These are phyloP conservation scores for Neurospora sp. DNA, from an alignment of 495 filamentous ascomycete species.

Conservation along the genomic window DNA sequence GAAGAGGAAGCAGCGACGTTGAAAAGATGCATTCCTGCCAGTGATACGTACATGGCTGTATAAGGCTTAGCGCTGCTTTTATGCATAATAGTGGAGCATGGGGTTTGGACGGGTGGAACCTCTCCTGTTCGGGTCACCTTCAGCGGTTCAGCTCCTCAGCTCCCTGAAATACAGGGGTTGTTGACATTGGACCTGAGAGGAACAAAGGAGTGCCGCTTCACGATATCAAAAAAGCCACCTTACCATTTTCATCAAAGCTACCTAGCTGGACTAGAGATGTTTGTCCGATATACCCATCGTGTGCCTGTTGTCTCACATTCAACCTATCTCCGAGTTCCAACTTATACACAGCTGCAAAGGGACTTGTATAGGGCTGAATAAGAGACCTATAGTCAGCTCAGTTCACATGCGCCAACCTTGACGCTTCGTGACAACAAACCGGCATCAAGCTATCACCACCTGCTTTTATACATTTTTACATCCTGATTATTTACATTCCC, in stretches of 20 bases:
- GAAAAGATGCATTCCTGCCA: background rate
- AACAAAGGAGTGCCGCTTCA: background rate
- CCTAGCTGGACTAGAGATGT: background rate
- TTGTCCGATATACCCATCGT: background rate
- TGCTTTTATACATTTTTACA: background rate
- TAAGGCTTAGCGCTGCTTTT: background rate
- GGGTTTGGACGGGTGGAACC: background rate
- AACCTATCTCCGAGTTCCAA: background rate
- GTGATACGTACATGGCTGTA: background rate
- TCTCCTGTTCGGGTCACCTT: background rate
- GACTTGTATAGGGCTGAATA: background rate
- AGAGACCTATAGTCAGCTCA: background rate
- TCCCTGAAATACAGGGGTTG: background rate
- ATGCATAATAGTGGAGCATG: background rate
- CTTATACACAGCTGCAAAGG: background rate
- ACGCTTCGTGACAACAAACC: background rate
- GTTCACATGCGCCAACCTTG: background rate
- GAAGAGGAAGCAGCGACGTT: background rate
- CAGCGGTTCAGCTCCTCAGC: background rate
- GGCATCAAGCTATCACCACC: background rate
- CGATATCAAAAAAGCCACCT: background rate
- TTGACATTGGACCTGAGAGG: background rate
- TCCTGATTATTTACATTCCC: background rate
- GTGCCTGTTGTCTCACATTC: background rate
- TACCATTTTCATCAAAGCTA: background rate